Base-by-base conservation (phyloP, 345 rosid species). In the Ceriops zippeliana region DNA sequence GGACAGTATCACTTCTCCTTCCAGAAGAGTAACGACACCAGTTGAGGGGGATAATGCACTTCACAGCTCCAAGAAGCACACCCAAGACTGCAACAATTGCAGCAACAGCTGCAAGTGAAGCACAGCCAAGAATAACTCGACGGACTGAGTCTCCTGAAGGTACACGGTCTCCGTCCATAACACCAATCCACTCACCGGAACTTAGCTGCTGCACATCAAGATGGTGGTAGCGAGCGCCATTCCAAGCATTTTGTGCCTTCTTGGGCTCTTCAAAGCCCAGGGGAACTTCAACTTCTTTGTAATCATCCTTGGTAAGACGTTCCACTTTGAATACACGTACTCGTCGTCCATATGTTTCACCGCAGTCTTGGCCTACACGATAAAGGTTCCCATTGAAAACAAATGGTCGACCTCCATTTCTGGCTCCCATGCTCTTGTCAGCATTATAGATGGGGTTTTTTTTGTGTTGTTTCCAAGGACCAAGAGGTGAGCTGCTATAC, bases 341-440 rank as follows among this genome's bases (percentile, higher is more conserved):
- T 27, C 82, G 78, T 47, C 86, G 83, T 32, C 98, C 99, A 64
- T 95, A 95, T 6, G 83, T 88, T 70, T 87, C 91, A 54, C 96
- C 96, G 51, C 90, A 91, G 65, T 95, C 98, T 81, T 95, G 99
- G 81, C 99, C 99, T 65, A 85, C 68, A n/a, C 99, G 99, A 75
- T 90, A 90, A 37, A 95, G 88, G 59, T 79, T 78, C 17, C 97
- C 98, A 49, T 85, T 62, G 17, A 87, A 81, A 30, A 73, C 28
- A 78, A 95, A 90, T 10, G 92, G 89, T 66, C 98, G 83, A 74
- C 99, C 99, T 34, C 93, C 99, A 68, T 95, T 95, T 63, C 99
- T 88, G 13, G 99, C 97, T 35, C 98, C 99, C 54, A 74, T 57
- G 42, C 83, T 83, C 64, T 61, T 82, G 67, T 83, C 68, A 13